Percentiles rank a stretch among this genome's conserved stretches.
Evolutionary conservation across 805 yeast species (phyloP).

Genomic region (Lipomyces oligophaga): DNA sequence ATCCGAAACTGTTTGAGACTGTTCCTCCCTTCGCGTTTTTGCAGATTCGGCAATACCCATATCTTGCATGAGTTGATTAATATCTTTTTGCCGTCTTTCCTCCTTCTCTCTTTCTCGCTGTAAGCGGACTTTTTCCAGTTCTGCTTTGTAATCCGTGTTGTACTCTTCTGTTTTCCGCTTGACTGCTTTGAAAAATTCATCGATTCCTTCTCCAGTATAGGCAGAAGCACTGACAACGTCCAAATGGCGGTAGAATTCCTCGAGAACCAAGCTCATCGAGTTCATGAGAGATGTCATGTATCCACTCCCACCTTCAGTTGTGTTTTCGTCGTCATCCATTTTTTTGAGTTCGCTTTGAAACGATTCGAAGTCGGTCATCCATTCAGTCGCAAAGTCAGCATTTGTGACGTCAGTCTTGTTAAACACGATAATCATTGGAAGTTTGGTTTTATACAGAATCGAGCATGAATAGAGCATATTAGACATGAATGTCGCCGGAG

Average conservation of each 20-base stretch:
- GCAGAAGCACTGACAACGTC: slow-evolving; percentile 93
- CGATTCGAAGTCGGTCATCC: slow-evolving; percentile 96
- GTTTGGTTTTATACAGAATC: slow-evolving; percentile 86
- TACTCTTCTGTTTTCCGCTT: slow-evolving; percentile 86
- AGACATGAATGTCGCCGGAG: slow-evolving; percentile 96
- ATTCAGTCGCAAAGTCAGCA: slow-evolving; percentile 83
- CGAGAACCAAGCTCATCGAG: slow-evolving; percentile 93
- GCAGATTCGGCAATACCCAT: slow-evolving; percentile 56
- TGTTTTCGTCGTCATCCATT: slow-evolving; percentile 64
- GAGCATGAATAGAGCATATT: slow-evolving; percentile 99
- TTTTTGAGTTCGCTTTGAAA: slow-evolving; percentile 75
- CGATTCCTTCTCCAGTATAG: slow-evolving; percentile 90
- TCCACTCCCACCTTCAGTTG: slow-evolving; percentile 63
- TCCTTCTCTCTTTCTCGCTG: slow-evolving; percentile 75
- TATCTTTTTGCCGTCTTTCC: slow-evolving; percentile 62
- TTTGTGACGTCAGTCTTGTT: slow-evolving; percentile 88
- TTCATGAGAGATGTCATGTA: slow-evolving; percentile 92
- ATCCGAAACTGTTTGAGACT: slow-evolving; percentile 57
- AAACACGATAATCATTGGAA: slow-evolving; percentile 95
- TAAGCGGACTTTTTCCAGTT: slow-evolving; percentile 75
- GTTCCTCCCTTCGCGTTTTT: slow-evolving; percentile 51
- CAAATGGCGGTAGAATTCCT: slow-evolving; percentile 88
- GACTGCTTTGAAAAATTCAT: slow-evolving; percentile 79
- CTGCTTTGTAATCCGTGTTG: slow-evolving; percentile 74
- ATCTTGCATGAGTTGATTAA: slow-evolving; percentile 78